A percentile compares a stretch with the other conserved stretches of the same genome.
phyloP scores from a whole-genome alignment of 805 yeast species.

The Starmerella geochares region DNA sequence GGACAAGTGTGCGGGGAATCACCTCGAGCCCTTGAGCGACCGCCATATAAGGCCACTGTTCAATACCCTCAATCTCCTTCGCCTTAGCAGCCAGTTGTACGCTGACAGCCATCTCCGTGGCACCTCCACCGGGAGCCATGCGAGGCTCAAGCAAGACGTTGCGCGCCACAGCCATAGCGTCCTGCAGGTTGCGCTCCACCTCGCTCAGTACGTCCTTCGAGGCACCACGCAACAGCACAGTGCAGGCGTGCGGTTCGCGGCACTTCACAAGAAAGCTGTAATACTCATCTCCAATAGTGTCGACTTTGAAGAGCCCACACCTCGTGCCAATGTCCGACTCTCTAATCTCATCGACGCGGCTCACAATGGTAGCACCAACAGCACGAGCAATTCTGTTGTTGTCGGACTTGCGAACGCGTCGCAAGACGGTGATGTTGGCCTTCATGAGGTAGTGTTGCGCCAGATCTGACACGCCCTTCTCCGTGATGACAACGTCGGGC shows the following conservation, averaged over 20 bases:
- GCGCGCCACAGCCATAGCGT: constrained; percentile 96
- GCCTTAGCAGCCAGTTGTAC: constrained; percentile 84
- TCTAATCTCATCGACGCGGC: constrained; percentile 86
- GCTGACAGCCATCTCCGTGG: constrained; percentile 96
- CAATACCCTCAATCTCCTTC: constrained; percentile 83
- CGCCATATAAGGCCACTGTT: constrained; percentile 98
- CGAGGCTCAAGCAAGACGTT: constrained; percentile 92
- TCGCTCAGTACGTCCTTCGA: constrained; percentile 94
- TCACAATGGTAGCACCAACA: constrained; percentile 94
- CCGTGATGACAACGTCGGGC: constrained; percentile 92
- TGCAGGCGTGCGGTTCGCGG: constrained; percentile 82
- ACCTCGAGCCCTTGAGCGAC: constrained; percentile 98
- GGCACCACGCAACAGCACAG: constrained; percentile 86
- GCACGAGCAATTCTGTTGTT: constrained; percentile 94
- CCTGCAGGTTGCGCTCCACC: constrained; percentile 92
- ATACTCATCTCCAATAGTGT: constrained; percentile 94
- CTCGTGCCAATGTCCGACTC: constrained; percentile 80
- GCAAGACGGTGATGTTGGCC: constrained; percentile 82
- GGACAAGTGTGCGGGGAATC: constrained; percentile 92
- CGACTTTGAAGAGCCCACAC: constrained; percentile 88
- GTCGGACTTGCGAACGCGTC: constrained; percentile 93
- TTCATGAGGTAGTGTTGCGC: constrained; percentile 94
- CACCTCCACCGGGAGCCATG: constrained; percentile 97
- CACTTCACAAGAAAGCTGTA: constrained; percentile 77
- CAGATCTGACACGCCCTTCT: constrained; percentile 94